Evolutionary conservation across 1,284 basidiomycete genomes (phyloP), one percentile per base, ranked within the genome.

Genomic region (Chalciporus sp.): DNA sequence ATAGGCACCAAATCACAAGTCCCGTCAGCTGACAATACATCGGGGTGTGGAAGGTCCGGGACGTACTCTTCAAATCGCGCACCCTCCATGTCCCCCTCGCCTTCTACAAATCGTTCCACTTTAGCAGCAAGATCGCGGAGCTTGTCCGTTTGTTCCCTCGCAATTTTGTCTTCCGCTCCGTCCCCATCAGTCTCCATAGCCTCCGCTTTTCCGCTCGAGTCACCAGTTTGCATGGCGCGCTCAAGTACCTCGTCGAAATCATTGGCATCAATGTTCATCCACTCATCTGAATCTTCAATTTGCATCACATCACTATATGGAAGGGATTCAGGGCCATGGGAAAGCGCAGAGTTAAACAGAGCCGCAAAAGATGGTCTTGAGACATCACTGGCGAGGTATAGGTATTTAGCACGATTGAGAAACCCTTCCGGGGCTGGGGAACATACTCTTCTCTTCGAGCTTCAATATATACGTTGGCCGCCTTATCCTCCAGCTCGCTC

Each of bases 1-100:
- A 16, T 17, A 29, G 19, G 40, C 52, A 39, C 28, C 33, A 47
- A 45, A 53, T 28, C 20, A 28, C 28, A 23, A 44, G 28, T 23
- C 45, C 29, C 50, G 37, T 60, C 37, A 56, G 42, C 37, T 51
- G 47, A 50, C 43, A 23, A 23, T 57, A 49, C 51, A 33, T 47
- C 17, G 29, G 6, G 17, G 29, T 20, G 41, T 23, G 41, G 48
- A 50, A 26, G n/a, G 33, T 29, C 28, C 40, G 10, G 75, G 27
- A 28, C 90, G 65, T 72, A 96, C 94, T 95, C 94, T 47, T 88
- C 84, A 64, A 98, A 95, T 57, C 79, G 73, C 0, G 93, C 95
- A 1, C 95, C 95, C 61, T 93, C 87, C 6, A 96, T 58, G 59
- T 91, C 88, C 6, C 95, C 95, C 67, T 94, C 74, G 2, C 90